These are phyloP conservation scores for Psilocybe subaeruginosa DNA, from an alignment of 768 basidiomycete genomes.

Conservation along the genomic window DNA sequence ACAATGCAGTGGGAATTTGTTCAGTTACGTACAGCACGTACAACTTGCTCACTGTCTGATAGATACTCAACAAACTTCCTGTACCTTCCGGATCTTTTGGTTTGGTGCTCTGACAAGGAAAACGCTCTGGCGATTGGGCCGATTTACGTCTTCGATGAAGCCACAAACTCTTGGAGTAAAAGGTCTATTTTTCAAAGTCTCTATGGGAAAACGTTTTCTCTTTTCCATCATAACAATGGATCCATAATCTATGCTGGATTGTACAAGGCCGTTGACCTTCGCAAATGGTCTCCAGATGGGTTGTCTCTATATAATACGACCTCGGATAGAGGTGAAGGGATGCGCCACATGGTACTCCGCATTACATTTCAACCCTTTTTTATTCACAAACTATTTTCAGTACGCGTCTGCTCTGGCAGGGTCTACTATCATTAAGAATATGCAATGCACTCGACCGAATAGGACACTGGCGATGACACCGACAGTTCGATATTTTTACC, in stretches of 20 bases:
- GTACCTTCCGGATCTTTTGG: constrained; percentile 5
- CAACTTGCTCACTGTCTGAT: neutral
- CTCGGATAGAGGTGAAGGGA: neutral
- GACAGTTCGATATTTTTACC: neutral
- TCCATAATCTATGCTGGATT: constrained; percentile 1
- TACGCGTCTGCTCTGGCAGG: neutral
- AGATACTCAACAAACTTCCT: constrained; percentile 9
- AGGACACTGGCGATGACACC: neutral
- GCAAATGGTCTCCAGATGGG: neutral
- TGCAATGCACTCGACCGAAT: neutral
- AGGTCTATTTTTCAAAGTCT: constrained; percentile 5
- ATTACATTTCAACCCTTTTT: too few species aligned
- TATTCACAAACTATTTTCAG: neutral
- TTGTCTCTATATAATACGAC: neutral
- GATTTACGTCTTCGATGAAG: neutral
- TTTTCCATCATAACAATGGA: neutral
- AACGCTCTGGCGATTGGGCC: constrained; percentile 13
- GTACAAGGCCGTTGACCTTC: constrained; percentile 9
- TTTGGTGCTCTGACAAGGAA: neutral
- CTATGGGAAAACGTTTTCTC: constrained; percentile 7
- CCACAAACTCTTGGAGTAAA: neutral
- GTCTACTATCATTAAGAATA: neutral
- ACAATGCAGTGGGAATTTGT: neutral
- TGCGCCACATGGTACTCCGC: neutral
- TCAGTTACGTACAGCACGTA: neutral